Percentiles rank a stretch among this genome's conserved stretches.
Conservation (phyloP, 495 filamentous ascomycete genomes). For the Articulospora tetracladia region DNA sequence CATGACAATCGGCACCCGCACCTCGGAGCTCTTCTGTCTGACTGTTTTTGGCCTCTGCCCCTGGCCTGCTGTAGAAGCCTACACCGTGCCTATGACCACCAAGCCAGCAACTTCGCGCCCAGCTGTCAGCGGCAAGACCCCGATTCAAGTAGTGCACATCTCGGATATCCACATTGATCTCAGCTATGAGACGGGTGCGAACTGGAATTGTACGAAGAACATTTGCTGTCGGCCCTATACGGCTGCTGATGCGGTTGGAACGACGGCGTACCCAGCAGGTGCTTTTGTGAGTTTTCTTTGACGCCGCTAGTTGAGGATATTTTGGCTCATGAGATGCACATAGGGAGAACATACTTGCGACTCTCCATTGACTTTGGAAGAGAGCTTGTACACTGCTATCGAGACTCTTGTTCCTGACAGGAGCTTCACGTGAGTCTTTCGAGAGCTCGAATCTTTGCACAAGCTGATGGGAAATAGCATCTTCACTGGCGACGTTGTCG, state of each 20-base stretch:
- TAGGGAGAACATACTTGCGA: conserved; percentile 35
- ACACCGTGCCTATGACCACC: conserved; percentile 39
- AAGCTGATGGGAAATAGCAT: conserved; percentile 14
- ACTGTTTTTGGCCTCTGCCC: conserved; percentile 46
- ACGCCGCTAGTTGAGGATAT: not conserved
- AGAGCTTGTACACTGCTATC: conserved; percentile 50
- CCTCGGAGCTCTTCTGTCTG: conserved; percentile 44
- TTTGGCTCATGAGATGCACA: not conserved
- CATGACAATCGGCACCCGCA: conserved; percentile 41
- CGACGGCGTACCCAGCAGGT: conserved; percentile 41
- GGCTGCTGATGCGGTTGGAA: conserved; percentile 37
- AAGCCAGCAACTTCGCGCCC: conserved; percentile 38
- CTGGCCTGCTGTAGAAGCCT: conserved; percentile 38
- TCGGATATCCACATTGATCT: conserved; percentile 54
- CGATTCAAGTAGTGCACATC: conserved; percentile 50
- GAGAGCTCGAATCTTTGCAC: not conserved
- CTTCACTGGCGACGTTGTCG: conserved; percentile 47
- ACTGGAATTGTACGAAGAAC: conserved; percentile 47
- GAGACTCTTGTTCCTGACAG: conserved; percentile 32
- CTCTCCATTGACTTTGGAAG: conserved; percentile 43
- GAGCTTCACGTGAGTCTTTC: conserved; percentile 26
- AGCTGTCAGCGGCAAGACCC: conserved; percentile 37
- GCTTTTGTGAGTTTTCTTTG: not conserved
- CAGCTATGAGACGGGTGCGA: conserved; percentile 45
- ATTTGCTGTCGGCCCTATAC: conserved; percentile 52